These are phyloP conservation scores for Ciborinia camelliae DNA, from an alignment of 2,329 filamentous ascomycete species.

Conservation along the genomic window DNA sequence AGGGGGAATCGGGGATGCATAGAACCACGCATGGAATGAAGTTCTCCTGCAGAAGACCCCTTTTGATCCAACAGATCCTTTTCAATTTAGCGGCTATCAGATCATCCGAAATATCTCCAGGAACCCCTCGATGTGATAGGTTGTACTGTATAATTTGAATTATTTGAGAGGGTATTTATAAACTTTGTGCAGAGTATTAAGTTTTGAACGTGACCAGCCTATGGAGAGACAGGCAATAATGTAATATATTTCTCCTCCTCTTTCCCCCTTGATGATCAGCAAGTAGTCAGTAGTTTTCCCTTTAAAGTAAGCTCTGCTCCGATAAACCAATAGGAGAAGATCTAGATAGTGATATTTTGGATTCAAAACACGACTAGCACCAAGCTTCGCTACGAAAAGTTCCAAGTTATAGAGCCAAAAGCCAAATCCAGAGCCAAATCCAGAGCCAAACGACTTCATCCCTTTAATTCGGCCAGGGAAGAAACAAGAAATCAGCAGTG, in stretches of 20 bases:
- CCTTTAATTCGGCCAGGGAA: conserved; percentile 14
- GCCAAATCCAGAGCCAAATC: conserved; percentile 7
- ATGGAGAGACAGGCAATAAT: neutral
- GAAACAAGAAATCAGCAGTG: conserved; percentile 10
- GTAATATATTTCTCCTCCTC: neutral
- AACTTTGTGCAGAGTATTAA: neutral
- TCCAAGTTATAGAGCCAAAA: neutral
- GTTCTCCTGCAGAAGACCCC: neutral
- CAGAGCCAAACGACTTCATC: conserved; percentile 16
- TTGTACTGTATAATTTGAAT: no score
- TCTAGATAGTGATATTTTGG: neutral
- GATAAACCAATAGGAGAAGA: conserved; percentile 7
- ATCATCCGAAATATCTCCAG: neutral
- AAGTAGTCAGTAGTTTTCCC: neutral
- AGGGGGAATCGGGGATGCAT: neutral
- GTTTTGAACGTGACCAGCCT: no score
- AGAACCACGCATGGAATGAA: neutral
- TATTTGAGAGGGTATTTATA: no score
- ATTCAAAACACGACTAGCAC: conserved; percentile 7
- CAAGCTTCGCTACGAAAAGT: conserved; percentile 15
- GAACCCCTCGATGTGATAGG: neutral
- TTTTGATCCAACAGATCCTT: neutral
- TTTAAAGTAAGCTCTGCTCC: neutral
- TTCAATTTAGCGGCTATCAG: neutral
- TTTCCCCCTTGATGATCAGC: conserved; percentile 8